A percentile compares a stretch with the other conserved stretches of the same genome.
Evolutionary conservation across 345 rosid genomes (phyloP).

Genomic region (Gossypium stocksii): DNA sequence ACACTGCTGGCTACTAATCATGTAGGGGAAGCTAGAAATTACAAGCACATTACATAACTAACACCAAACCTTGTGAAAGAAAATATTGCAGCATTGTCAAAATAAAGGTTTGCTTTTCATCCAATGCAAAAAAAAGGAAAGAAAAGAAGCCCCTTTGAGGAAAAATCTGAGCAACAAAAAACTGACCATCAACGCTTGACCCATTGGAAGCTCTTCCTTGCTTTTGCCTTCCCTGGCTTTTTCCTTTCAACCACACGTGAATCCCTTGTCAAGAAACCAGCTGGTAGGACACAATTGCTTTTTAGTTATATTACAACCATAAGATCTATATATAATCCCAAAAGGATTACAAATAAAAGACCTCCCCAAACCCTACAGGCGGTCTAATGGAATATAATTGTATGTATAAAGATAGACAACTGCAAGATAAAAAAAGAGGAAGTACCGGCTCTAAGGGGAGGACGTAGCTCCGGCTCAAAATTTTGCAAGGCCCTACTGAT

Average conservation of each 20-base stretch:
- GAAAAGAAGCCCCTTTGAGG: background rate
- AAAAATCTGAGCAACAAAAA: background rate
- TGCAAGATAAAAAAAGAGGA: background rate
- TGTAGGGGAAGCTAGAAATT: background rate
- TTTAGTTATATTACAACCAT: background rate
- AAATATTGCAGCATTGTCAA: slow-evolving; percentile 1
- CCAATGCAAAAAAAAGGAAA: background rate
- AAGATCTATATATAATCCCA: background rate
- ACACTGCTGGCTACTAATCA: background rate
- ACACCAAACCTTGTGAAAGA: background rate
- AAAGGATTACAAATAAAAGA: background rate
- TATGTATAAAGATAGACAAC: no score
- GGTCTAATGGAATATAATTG: background rate
- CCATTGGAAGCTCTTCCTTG: slow-evolving; percentile 99
- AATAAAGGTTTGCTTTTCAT: background rate
- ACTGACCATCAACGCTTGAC: slow-evolving; percentile 69
- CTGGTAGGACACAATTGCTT: slow-evolving; percentile 31
- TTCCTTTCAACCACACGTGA: slow-evolving; percentile 94
- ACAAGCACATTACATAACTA: background rate
- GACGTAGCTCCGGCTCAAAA: slow-evolving; percentile 90
- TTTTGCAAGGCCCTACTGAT: slow-evolving; percentile 88
- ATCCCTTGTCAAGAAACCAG: slow-evolving; percentile 91
- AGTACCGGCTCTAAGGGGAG: slow-evolving; percentile 74
- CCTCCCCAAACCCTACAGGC: background rate
- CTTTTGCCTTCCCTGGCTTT: slow-evolving; percentile 96